Conservation (phyloP, 345 rosid species). For the Boechera divaricarpa region DNA sequence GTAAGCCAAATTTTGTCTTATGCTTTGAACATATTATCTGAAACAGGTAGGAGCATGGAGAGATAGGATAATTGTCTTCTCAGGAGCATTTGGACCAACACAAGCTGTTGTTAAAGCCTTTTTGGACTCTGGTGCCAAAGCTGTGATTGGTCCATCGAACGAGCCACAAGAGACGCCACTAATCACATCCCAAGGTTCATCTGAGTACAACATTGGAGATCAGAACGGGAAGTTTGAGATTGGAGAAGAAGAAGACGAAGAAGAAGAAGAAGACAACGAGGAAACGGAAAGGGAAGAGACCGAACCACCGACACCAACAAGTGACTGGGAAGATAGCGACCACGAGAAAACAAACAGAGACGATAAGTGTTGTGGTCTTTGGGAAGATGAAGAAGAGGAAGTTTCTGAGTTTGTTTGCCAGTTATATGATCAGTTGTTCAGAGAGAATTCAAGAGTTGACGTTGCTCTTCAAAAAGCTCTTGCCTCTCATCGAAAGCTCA, state of each 20-base stretch:
- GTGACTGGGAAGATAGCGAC: slow-evolving; percentile 99
- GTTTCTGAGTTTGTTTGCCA: slow-evolving; percentile 72
- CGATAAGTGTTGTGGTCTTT: slow-evolving; percentile 47
- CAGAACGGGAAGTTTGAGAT: slow-evolving; percentile 86
- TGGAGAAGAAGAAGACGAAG: slow-evolving; percentile 88
- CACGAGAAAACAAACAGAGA: slow-evolving; percentile 52
- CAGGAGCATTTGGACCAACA: slow-evolving; percentile 83
- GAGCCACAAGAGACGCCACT: slow-evolving; percentile 69
- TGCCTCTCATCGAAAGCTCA: slow-evolving; percentile 66
- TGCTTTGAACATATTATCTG: background rate
- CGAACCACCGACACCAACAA: slow-evolving; percentile 65
- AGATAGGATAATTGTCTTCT: slow-evolving; percentile 87
- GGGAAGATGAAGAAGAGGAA: slow-evolving; percentile 85
- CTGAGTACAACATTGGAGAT: slow-evolving; percentile 54
- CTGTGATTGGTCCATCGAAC: slow-evolving; percentile 71
- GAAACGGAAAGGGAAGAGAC: slow-evolving; percentile 73
- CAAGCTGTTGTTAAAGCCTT: slow-evolving; percentile 54
- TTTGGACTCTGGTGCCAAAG: slow-evolving; percentile 90
- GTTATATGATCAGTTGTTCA: slow-evolving; percentile 70
- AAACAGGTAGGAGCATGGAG: slow-evolving; percentile 97
- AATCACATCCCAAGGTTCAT: slow-evolving; percentile 56
- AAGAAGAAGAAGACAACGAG: slow-evolving; percentile 58
- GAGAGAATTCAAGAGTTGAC: slow-evolving; percentile 73
- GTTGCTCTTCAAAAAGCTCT: slow-evolving; percentile 75
- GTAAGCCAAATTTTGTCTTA: background rate